Percentiles rank a stretch among this genome's conserved stretches.
Conservation (phyloP, 1,284 basidiomycete genomes). For the Hymenochaete sp. region DNA sequence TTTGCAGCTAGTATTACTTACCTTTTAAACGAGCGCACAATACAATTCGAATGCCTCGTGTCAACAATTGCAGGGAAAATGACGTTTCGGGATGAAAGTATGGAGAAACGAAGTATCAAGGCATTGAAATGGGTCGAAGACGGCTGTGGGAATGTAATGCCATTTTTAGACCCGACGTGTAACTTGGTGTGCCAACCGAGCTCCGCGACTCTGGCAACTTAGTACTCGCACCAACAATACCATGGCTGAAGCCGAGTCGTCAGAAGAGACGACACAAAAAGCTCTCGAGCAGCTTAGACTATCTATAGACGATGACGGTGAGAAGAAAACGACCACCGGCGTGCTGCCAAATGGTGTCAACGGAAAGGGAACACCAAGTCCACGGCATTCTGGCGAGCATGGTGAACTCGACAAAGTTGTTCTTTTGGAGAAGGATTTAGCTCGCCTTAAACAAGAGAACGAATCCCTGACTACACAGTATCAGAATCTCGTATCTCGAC, state of each 20-base stretch:
- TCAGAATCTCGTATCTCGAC: constrained; percentile 75
- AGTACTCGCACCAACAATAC: too few species aligned
- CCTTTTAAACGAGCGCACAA: too few species aligned
- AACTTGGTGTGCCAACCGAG: too few species aligned
- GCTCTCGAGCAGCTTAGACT: constrained; percentile 19
- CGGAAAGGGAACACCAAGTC: constrained; percentile 9
- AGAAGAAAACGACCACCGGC: constrained; percentile 2
- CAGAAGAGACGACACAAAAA: constrained; percentile 17
- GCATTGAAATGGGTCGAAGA: too few species aligned
- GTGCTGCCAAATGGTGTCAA: constrained; percentile 15
- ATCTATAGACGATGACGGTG: constrained; percentile 18
- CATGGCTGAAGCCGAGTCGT: constrained; percentile 10
- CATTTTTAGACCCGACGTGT: too few species aligned
- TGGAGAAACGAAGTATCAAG: too few species aligned
- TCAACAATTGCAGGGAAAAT: too few species aligned
- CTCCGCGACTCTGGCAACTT: too few species aligned
- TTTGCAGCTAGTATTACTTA: too few species aligned
- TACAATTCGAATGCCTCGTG: too few species aligned
- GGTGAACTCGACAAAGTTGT: constrained; percentile 7
- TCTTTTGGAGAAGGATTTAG: constrained; percentile 27
- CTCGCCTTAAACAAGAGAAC: constrained; percentile 59
- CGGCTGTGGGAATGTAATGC: too few species aligned
- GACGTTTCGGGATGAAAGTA: too few species aligned
- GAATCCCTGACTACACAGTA: constrained; percentile 82
- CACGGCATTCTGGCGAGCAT: constrained; percentile 13